Conservation (phyloP, 2,329 filamentous ascomycete species). For the Alternaria tenuissima region DNA sequence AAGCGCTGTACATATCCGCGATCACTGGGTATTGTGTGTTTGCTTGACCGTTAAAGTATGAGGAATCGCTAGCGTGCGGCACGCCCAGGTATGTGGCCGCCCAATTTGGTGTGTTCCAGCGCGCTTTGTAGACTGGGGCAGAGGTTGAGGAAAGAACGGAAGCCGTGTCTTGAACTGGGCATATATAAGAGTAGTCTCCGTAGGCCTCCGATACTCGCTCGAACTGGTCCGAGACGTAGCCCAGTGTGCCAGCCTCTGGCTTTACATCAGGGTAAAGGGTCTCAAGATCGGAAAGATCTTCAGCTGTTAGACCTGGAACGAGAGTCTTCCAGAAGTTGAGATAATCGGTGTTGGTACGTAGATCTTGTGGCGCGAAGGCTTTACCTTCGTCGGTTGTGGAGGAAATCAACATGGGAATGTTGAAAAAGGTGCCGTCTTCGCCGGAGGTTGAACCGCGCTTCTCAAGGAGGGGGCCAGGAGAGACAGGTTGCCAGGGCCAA, state of each 20-base stretch:
- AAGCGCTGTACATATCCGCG: slow-evolving; percentile 43
- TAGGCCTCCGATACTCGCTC: slow-evolving; percentile 55
- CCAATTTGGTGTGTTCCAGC: slow-evolving; percentile 48
- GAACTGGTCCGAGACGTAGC: slow-evolving; percentile 55
- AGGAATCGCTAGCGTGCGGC: slow-evolving; percentile 42
- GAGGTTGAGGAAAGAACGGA: slow-evolving; percentile 30
- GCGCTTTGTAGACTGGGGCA: slow-evolving; percentile 45
- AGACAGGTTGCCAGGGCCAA: slow-evolving; percentile 61
- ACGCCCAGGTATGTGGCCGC: slow-evolving; percentile 38
- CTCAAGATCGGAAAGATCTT: slow-evolving; percentile 43
- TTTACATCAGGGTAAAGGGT: slow-evolving; percentile 40
- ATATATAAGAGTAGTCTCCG: slow-evolving; percentile 49
- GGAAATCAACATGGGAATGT: slow-evolving; percentile 45
- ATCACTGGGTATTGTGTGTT: slow-evolving; percentile 42
- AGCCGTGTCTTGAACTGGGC: slow-evolving; percentile 47
- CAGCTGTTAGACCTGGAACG: slow-evolving; percentile 36
- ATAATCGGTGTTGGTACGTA: slow-evolving; percentile 50
- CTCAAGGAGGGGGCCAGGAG: slow-evolving; percentile 57
- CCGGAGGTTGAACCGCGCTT: slow-evolving; percentile 55
- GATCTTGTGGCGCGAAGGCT: slow-evolving; percentile 39
- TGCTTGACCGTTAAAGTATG: slow-evolving; percentile 42
- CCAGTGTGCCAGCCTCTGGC: slow-evolving; percentile 27
- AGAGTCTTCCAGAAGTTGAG: slow-evolving; percentile 43
- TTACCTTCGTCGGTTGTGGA: slow-evolving; percentile 50
- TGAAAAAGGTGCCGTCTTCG: slow-evolving; percentile 46